Percentiles rank a stretch among this genome's conserved stretches.
Evolutionary conservation across 345 rosid genomes (phyloP).

Genomic region (Aethionema arabicum): DNA sequence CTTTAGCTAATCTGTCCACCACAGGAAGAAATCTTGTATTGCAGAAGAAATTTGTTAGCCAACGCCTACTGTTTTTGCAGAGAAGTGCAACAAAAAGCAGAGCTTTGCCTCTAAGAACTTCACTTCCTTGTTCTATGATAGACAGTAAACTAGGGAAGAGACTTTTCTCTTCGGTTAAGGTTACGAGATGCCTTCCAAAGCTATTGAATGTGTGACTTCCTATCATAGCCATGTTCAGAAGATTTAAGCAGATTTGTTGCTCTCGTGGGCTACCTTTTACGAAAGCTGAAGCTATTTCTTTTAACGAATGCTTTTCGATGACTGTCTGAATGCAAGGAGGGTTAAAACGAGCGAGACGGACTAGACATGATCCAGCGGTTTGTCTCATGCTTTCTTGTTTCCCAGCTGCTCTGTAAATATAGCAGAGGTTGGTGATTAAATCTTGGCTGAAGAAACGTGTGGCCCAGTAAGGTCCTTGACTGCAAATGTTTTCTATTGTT

Average conservation of each 20-base stretch:
- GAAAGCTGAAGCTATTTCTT: slow-evolving; percentile 75
- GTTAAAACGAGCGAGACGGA: slow-evolving; percentile 86
- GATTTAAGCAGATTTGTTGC: slow-evolving; percentile 90
- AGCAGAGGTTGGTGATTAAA: slow-evolving; percentile 77
- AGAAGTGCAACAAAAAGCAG: slow-evolving; percentile 82
- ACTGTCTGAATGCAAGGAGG: slow-evolving; percentile 74
- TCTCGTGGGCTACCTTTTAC: slow-evolving; percentile 84
- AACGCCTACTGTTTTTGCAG: slow-evolving; percentile 79
- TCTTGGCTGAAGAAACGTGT: slow-evolving; percentile 92
- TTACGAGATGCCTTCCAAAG: slow-evolving; percentile 70
- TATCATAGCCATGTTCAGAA: slow-evolving; percentile 80
- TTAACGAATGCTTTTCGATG: slow-evolving; percentile 73
- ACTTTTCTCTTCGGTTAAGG: slow-evolving; percentile 77
- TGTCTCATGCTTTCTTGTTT: slow-evolving; percentile 95
- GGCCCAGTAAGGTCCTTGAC: slow-evolving; percentile 89
- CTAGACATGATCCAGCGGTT: slow-evolving; percentile 97
- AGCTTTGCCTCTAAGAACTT: slow-evolving; percentile 77
- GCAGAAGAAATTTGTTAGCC: slow-evolving; percentile 83
- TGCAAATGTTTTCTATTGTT: slow-evolving; percentile 92
- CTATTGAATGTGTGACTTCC: slow-evolving; percentile 71
- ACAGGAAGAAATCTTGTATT: slow-evolving; percentile 70
- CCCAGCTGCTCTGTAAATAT: slow-evolving; percentile 81
- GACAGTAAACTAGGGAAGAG: slow-evolving; percentile 68
- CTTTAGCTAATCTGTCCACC: slow-evolving; percentile 85
- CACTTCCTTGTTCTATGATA: slow-evolving; percentile 86